These are phyloP conservation scores for Phlyctochytrium bullatum DNA, from an alignment of 192 early-diverging fungal species.

Conservation along the genomic window DNA sequence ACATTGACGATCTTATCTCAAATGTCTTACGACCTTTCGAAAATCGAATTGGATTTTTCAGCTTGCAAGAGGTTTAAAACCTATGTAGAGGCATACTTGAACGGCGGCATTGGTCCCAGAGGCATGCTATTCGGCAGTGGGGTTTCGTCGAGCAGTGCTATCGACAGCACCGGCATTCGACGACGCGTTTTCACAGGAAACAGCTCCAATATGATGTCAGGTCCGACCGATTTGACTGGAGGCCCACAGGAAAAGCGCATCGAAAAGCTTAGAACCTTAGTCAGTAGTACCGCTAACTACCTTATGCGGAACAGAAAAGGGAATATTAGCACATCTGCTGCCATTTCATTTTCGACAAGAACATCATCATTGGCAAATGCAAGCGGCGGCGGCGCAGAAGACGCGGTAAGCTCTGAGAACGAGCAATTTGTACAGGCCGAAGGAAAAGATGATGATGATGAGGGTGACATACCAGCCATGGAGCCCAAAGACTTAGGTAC, in stretches of 20 bases:
- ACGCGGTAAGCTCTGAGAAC: not conserved
- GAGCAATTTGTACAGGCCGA: not conserved
- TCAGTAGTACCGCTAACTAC: constrained; percentile 22
- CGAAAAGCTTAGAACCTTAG: constrained; percentile 27
- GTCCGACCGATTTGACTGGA: not conserved
- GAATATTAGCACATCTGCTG: constrained; percentile 34
- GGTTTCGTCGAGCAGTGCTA: not conserved
- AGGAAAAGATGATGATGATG: no score
- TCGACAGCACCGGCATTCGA: constrained; percentile 2
- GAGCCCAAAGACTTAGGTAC: no score
- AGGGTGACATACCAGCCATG: no score
- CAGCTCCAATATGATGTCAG: not conserved
- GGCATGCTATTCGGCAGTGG: not conserved
- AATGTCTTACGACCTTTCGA: constrained; percentile 32
- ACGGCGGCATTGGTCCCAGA: not conserved
- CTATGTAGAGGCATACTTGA: constrained; percentile 52
- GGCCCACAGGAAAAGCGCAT: constrained; percentile 13
- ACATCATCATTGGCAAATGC: no score
- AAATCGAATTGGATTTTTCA: constrained; percentile 39
- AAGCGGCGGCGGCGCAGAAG: not conserved
- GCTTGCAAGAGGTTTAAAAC: constrained; percentile 38
- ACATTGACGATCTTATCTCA: constrained; percentile 44
- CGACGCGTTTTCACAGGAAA: constrained; percentile 6
- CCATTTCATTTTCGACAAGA: not conserved
- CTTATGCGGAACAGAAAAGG: constrained; percentile 20